Base-by-base conservation (phyloP, 1,284 basidiomycete genomes). In the Mycena citricolor region DNA sequence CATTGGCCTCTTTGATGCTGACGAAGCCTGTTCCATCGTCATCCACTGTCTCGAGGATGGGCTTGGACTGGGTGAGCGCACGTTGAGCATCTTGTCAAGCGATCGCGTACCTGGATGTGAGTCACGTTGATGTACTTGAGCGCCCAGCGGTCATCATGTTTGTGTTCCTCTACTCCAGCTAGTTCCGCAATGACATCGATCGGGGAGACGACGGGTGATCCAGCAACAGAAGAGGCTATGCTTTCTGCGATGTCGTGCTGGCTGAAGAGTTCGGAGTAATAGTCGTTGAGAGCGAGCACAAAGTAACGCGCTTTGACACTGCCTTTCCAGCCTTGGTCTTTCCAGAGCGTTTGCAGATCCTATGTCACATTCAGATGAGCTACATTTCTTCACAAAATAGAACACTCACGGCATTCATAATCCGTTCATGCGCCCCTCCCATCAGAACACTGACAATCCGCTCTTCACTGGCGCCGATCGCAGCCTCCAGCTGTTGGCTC, bases 21-120 rank as follows among this genome's bases (percentile, higher is more conserved):
- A 71, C 62, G 42, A 67, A 71, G 0, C 68, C 68, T 0, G 68
- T 69, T 1, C 66, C 66, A 32, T 73, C 70, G 23, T 69, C 65
- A 38, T 72, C 70, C 43, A 71, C 62, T 2, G 68, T 66, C 44
- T 73, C 71, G n/a, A 65, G 51, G 41, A 73, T 64, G 0, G 66
- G 61, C 36, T n/a, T n/a, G n/a, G n/a, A n/a, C n/a, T n/a, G n/a
- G n/a, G n/a, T n/a, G n/a, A n/a, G n/a, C n/a, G n/a, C n/a, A n/a
- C n/a, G n/a, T n/a, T n/a, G n/a, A n/a, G n/a, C n/a, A n/a, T n/a
- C n/a, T n/a, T n/a, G n/a, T n/a, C n/a, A n/a, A n/a, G n/a, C n/a
- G n/a, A n/a, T n/a, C n/a, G n/a, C n/a, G n/a, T n/a, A n/a, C n/a
- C n/a, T 66, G 70, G 13, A 70, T 47, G 20, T 63, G 62, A 8